A percentile compares a stretch with the other conserved stretches of the same genome.
Evolutionary conservation across 768 basidiomycete genomes (phyloP).

Genomic region (Mycena albidolilacea): DNA sequence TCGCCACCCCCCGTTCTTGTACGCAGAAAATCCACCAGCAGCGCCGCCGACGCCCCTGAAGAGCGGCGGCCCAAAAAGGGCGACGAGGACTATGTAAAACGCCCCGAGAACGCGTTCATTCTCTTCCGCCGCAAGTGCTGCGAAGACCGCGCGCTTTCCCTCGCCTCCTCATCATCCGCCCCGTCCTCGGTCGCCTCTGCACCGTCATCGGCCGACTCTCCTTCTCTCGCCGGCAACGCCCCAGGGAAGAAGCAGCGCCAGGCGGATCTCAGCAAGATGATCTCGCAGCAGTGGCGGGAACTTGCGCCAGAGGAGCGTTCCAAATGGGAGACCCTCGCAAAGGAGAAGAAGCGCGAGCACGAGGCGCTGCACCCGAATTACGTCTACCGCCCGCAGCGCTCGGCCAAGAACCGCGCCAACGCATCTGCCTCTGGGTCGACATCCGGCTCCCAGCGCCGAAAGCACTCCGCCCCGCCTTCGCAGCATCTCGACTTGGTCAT

Average conservation of each 20-base stretch:
- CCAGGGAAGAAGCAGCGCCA: conserved; percentile 77
- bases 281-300: conserved; percentile 86
- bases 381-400: conserved; percentile 82
- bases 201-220: conserved; percentile 29
- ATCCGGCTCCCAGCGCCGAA: conserved; percentile 1
- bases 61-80: conserved; percentile 79
- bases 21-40: conserved; percentile 24
- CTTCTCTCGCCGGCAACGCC: conserved; percentile 30
- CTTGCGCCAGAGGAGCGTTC: conserved; percentile 75
- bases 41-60: neutral
- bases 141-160: conserved; percentile 65
- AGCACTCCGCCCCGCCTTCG: conserved; percentile 18
- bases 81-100: conserved; percentile 88
- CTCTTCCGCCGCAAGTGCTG: conserved; percentile 86
- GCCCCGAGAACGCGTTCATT: conserved; percentile 80
- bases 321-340: conserved; percentile 83
- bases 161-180: conserved; percentile 22
- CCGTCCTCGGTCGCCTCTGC: conserved; percentile 18
- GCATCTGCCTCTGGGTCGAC: neutral
- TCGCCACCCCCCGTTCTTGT: conserved; percentile 7
- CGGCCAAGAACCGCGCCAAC: conserved; percentile 53
- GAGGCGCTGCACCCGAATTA: conserved; percentile 82
- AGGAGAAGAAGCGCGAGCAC: conserved; percentile 87
- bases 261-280: conserved; percentile 86
- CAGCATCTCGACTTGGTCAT: conserved; percentile 33